Conservation (phyloP, 2,329 filamentous ascomycete species). For the Trematosphaeria pertusa region DNA sequence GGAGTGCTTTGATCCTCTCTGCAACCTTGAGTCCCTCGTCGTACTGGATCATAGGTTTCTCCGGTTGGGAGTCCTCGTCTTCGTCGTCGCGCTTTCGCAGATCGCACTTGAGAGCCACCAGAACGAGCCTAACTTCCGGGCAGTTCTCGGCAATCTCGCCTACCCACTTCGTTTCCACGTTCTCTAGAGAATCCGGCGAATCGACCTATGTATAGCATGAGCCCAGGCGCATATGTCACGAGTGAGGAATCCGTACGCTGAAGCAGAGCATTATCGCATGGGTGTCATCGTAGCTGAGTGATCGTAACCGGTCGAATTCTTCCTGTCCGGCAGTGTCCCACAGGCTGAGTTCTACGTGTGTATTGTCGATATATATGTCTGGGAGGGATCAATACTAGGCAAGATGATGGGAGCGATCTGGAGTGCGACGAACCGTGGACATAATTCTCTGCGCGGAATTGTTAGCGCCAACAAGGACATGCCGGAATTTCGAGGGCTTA, state of each 20-base stretch:
- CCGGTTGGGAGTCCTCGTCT: conserved; percentile 55
- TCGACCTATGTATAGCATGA: conserved; percentile 66
- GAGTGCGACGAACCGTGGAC: conserved; percentile 76
- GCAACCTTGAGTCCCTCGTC: conserved; percentile 91
- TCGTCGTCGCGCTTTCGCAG: conserved; percentile 76
- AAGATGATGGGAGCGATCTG: neutral
- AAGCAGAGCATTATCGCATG: conserved; percentile 99
- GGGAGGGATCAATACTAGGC: conserved; percentile 14
- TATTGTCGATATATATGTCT: conserved; percentile 98
- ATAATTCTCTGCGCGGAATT: conserved; percentile 76
- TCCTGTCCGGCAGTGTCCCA: conserved; percentile 99
- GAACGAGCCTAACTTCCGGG: conserved; percentile 89
- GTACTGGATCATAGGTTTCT: conserved; percentile 79
- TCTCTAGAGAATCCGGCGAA: conserved; percentile 94
- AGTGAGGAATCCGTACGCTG: conserved; percentile 55
- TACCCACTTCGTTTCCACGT: conserved; percentile 98
- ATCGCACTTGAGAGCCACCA: conserved; percentile 97
- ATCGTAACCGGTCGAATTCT: conserved; percentile 96
- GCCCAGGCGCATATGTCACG: neutral
- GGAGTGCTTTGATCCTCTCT: conserved; percentile 86
- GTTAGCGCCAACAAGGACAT: conserved; percentile 27
- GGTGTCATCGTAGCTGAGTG: conserved; percentile 96
- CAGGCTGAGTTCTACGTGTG: conserved; percentile 94
- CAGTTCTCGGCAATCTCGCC: conserved; percentile 98
- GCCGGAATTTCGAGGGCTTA: conserved; percentile 39